Base-by-base conservation (phyloP, 495 filamentous ascomycete genomes). In the Parachaetomium inaequale region DNA sequence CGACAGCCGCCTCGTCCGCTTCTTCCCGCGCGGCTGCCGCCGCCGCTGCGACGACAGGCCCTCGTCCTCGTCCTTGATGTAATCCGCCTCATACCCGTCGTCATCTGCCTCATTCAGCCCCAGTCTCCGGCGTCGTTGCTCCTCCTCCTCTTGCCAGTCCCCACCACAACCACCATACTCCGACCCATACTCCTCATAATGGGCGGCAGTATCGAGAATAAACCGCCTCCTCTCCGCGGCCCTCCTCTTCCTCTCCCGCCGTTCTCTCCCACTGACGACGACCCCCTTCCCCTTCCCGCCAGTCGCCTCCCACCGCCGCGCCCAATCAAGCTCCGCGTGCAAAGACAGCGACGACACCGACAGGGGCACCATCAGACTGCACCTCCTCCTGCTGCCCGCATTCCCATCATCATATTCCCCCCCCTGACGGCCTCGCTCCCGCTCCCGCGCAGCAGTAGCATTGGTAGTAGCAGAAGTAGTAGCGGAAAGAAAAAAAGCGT, bases 401-500 rank as follows among this genome's bases (percentile, higher is more conserved):
- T n/a, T n/a, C n/a, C n/a, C n/a, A n/a, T n/a, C n/a, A n/a, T n/a
- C n/a, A n/a, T n/a, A n/a, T n/a, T n/a, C n/a, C n/a, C n/a, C n/a
- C n/a, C n/a, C n/a, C n/a, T n/a, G n/a, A n/a, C n/a, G n/a, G n/a
- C n/a, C n/a, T n/a, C n/a, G n/a, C n/a, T n/a, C n/a, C n/a, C n/a
- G n/a, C 21, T 55, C 21, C 21, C 23, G 3, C 52, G 54, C 45
- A 40, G 25, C 23, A 46, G 25, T n/a, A 25, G 6, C n/a, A 10
- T 7, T 26, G 45, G 45, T 49, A 59, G 11, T 49, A 45, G 14
- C 60, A 38, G 3, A 25, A 55, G 17, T 17, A 45, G 1, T 2
- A 15, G 36, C 2, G 46, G 34, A 23, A 61, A 46, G 7, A n/a
- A n/a, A n/a, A n/a, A n/a, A n/a, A n/a, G 28, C 3, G n/a, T 75